A percentile compares a stretch with the other conserved stretches of the same genome.
Evolutionary conservation across 148 eudicot species (phyloP).

Genomic region (Fagopyrum esculentum): DNA sequence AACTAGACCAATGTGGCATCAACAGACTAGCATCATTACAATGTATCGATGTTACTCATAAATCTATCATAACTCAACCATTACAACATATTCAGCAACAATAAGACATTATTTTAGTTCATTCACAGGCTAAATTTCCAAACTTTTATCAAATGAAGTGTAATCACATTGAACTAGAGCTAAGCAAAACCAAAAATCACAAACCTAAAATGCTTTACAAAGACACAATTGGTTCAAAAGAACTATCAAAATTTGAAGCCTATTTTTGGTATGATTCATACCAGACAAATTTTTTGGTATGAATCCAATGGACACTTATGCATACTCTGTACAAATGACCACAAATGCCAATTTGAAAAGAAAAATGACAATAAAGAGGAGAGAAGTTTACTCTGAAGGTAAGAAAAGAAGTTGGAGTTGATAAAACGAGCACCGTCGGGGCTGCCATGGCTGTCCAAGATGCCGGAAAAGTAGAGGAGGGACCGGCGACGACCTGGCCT

Average conservation of each 20-base stretch:
- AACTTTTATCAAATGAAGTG: neutral
- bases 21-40: too few species aligned
- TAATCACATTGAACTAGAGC: neutral
- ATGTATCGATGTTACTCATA: too few species aligned
- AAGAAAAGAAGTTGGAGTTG: slow-evolving; percentile 50
- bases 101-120: neutral
- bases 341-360: neutral
- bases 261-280: too few species aligned
- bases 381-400: slow-evolving; percentile 45
- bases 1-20: too few species aligned
- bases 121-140: neutral
- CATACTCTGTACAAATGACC: too few species aligned
- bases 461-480: slow-evolving; percentile 64
- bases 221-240: too few species aligned
- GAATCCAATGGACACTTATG: too few species aligned
- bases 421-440: slow-evolving; percentile 85
- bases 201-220: too few species aligned
- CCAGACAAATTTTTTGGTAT: too few species aligned
- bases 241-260: too few species aligned
- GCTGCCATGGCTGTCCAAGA: slow-evolving; percentile 93
- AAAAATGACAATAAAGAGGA: neutral
- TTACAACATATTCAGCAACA: neutral
- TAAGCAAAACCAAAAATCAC: too few species aligned
- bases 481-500: slow-evolving; percentile 59
- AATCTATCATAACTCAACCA: neutral